Evolutionary conservation across 441 rosid species (phyloP), one percentile per base, ranked within the genome.

Genomic region (Bruguiera hainesii): DNA sequence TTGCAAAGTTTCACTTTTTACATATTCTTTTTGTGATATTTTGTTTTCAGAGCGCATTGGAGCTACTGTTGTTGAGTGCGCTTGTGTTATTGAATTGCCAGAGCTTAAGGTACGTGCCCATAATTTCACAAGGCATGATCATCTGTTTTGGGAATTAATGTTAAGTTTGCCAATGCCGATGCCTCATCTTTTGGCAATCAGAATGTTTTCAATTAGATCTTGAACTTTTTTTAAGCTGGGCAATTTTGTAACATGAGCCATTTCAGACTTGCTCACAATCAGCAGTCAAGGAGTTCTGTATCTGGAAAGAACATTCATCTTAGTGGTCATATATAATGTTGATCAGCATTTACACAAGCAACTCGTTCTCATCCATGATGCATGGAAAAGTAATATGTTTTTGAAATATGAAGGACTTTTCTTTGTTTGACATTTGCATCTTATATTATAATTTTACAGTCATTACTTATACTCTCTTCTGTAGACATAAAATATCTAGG

Each of bases 81-180:
- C 96, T 28, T 89, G 98, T 66, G 86, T 92, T 18, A 87, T 92
- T 64, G 98, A 92, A 79, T 80, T 92, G 83, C 79, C 87, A 9
- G 96, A 80, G 83, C 82, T 89, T 52, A 84, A 85, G 87, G 97
- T 88, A 73, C 26, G 76, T 59, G 29, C 61, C 28, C 28, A 20
- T 33, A 33, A 39, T 35, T 49, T 67, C 21, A 56, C 25, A 48
- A 10, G 8, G n/a, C 23, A 30, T 56, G 3, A 13, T 23, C 37
- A 23, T 49, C 10, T 16, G 52, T 23, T 28, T n/a, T 42, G 48
- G 16, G 48, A 42, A 42, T 42, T 42, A 42, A 42, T 42, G 18
- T 11, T 18, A 11, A 42, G 48, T 29, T 30, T 51, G 26, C 60
- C 16, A 19, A 30, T 15, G 25, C 3, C 1, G 23, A 7, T 31